Conservation (phyloP, 2,329 filamentous ascomycete species). For the Ceratocystis eucalypticola region DNA sequence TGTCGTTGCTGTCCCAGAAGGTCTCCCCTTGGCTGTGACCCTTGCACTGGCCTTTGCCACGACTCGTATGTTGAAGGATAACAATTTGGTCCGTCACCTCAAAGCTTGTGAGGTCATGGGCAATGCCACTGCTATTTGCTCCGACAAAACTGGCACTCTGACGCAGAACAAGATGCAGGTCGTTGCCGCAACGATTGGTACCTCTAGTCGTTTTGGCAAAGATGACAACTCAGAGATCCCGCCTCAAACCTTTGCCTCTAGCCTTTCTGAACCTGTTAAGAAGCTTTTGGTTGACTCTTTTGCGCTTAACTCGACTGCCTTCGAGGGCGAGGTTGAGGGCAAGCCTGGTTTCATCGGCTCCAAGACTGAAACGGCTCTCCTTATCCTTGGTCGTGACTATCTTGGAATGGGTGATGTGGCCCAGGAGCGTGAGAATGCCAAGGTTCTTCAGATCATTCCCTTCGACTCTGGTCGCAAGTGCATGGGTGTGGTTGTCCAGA, state of each 20-base stretch:
- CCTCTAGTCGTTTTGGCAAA: constrained; percentile 40
- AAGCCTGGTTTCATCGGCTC: constrained; percentile 56
- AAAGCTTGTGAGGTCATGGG: constrained; percentile 74
- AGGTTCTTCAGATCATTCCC: constrained; percentile 53
- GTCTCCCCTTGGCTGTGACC: constrained; percentile 64
- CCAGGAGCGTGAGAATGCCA: constrained; percentile 48
- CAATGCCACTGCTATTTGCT: constrained; percentile 58
- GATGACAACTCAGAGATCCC: constrained; percentile 29
- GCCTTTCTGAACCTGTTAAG: constrained; percentile 35
- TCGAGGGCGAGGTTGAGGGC: constrained; percentile 60
- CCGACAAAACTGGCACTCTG: constrained; percentile 54
- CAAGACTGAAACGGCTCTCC: constrained; percentile 62
- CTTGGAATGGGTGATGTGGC: constrained; percentile 53
- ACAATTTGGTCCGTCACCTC: constrained; percentile 62
- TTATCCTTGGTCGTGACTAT: constrained; percentile 54
- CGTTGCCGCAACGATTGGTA: constrained; percentile 46
- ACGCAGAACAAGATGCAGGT: constrained; percentile 59
- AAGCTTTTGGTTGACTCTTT: constrained; percentile 47
- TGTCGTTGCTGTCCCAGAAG: constrained; percentile 67
- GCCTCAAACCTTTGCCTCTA: constrained; percentile 34
- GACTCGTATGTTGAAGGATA: constrained; percentile 62
- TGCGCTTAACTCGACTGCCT: constrained; percentile 57
- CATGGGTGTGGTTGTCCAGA: constrained; percentile 46
- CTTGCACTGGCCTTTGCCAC: constrained; percentile 65
- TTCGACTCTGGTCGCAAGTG: constrained; percentile 67